Conservation (phyloP, 2,329 filamentous ascomycete genomes). For the Fusarium paranaense region DNA sequence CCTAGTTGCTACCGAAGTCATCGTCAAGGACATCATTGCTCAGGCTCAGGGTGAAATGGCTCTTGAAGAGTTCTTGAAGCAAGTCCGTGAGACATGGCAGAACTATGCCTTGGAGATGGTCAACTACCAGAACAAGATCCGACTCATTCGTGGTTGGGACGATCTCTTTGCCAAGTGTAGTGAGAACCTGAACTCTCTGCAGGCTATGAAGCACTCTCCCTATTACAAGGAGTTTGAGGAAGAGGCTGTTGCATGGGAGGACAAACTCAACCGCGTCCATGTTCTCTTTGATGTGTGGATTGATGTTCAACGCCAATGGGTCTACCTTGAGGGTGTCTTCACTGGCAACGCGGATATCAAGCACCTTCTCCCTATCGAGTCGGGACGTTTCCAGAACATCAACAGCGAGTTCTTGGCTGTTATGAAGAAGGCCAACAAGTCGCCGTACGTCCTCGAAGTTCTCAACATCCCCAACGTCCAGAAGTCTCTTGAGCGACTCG, state of each 20-base stretch:
- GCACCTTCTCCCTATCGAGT: slow-evolving; percentile 95
- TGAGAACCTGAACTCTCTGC: slow-evolving; percentile 95
- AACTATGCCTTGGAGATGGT: slow-evolving; percentile 95
- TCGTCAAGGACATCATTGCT: slow-evolving; percentile 92
- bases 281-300: slow-evolving; percentile 99
- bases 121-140: slow-evolving; percentile 97
- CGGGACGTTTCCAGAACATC: slow-evolving; percentile 97
- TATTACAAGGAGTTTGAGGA: slow-evolving; percentile 99
- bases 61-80: slow-evolving; percentile 94
- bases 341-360: slow-evolving; percentile 99
- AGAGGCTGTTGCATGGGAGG: slow-evolving; percentile 95
- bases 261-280: slow-evolving; percentile 96
- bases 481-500: slow-evolving; percentile 92
- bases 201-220: slow-evolving; percentile 98
- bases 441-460: slow-evolving; percentile 94
- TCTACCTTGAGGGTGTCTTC: slow-evolving; percentile 98
- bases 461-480: slow-evolving; percentile 96
- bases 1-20: slow-evolving; percentile 83
- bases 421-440: slow-evolving; percentile 99
- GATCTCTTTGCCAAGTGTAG: slow-evolving; percentile 98
- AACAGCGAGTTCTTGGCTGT: slow-evolving; percentile 99
- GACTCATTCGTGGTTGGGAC: slow-evolving; percentile 97
- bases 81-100: slow-evolving; percentile 96
- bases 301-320: slow-evolving; percentile 99
- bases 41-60: slow-evolving; percentile 99